Evolutionary conservation across 2,329 filamentous ascomycete species (phyloP).

Genomic region (Colletotrichum tropicicola): DNA sequence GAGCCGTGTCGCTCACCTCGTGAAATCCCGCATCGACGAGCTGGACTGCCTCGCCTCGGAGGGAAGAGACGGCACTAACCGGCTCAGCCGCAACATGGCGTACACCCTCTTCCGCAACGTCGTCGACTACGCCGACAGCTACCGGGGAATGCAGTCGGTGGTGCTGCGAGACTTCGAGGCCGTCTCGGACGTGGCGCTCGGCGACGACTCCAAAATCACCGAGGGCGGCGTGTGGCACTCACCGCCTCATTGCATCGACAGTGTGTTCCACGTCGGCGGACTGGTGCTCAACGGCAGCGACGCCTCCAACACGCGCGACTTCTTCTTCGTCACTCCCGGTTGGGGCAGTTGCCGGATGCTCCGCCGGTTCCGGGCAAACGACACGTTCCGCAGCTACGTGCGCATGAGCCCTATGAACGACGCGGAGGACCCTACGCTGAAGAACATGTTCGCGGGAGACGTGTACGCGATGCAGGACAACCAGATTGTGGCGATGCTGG

Average conservation of each 20-base stretch:
- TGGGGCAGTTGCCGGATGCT: neutral
- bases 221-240: neutral
- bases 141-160: constrained; percentile 5
- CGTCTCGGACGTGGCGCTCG: constrained; percentile 31
- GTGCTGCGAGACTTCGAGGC: constrained; percentile 30
- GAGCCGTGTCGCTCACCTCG: constrained; percentile 58
- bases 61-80: neutral
- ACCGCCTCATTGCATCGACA: constrained; percentile 8
- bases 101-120: constrained; percentile 7
- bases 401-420: neutral
- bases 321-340: constrained; percentile 3
- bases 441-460: neutral
- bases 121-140: neutral
- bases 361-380: neutral
- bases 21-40: neutral
- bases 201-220: neutral
- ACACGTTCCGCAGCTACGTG: neutral
- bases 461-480: neutral
- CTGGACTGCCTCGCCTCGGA: neutral
- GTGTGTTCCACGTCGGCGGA: constrained; percentile 4
- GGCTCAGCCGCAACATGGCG: neutral
- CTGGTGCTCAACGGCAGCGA: constrained; percentile 7
- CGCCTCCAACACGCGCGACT: neutral
- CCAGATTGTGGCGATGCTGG: neutral
- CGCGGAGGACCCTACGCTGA: neutral